Evolutionary conservation across 2,329 filamentous ascomycete species (phyloP), one percentile per base, ranked within the genome.

Genomic region (Lasiodiplodia theobromae): DNA sequence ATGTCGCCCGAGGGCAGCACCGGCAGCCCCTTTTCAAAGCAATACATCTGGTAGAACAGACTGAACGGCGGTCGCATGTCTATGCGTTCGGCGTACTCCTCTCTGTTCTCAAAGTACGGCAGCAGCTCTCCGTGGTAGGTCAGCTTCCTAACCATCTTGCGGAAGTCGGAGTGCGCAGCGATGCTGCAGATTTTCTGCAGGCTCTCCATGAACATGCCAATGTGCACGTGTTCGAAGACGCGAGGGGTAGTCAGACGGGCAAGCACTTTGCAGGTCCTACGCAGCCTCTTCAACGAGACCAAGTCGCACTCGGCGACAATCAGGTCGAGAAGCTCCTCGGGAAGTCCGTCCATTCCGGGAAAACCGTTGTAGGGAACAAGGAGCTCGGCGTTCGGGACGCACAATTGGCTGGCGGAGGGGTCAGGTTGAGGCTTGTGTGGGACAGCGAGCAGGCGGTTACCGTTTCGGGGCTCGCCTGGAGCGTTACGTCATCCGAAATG

Each of bases 71-170:
- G 64, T 16, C 54, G 68, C 38, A 69, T 60, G 66, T 68, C 68
- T 53, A 67, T 68, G 28, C 62, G 54, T 25, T 70, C 21, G 51
- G 69, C 49, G 57, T 57, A 68, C 54, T 68, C 6, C 11, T 58
- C 69, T n/a, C 51, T 23, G 37, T 54, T 58, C 16, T 47, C 44
- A 34, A 67, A 73, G 14, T 66, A 28, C 1, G 75, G 75, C 44
- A 76, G 34, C n/a, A 75, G 68, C 49, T 77, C 74, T 3, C 69
- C 69, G 57, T 71, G 72, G 63, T 75, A 72, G n/a, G 72, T 73
- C 54, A 76, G 71, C 6, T 69, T 69, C 51, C 72, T 73, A 62
- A 77, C 72, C 64, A 73, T 70, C 58, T 70, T 72, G 18, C 71
- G 68, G 16, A 76, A 49, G 25, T 70, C 68, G 2, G 71, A 71